Conservation (phyloP, 306 rosid genomes). For the Citrullus mucosospermus region DNA sequence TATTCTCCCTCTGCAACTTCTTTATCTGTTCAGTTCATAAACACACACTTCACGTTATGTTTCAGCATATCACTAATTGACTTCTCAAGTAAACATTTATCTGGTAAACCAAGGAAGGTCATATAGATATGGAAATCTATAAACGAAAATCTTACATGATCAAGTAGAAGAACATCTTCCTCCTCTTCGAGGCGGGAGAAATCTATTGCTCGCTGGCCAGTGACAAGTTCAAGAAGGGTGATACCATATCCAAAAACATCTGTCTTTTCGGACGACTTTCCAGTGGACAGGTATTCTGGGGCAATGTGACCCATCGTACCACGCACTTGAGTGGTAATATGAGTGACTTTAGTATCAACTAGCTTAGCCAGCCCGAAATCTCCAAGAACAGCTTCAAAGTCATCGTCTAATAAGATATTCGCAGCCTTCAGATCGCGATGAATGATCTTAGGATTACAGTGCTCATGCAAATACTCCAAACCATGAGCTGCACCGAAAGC, state of each 20-base stretch:
- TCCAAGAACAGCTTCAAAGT: slow-evolving; percentile 87
- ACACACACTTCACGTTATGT: not conserved
- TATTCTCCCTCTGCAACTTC: slow-evolving; percentile 58
- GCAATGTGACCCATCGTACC: slow-evolving; percentile 99
- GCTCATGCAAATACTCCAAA: slow-evolving; percentile 82
- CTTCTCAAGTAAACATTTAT: not conserved
- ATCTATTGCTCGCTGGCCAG: slow-evolving; percentile 85
- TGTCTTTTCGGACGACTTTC: slow-evolving; percentile 81
- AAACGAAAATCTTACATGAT: slow-evolving; percentile 44
- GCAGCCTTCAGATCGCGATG: slow-evolving; percentile 97
- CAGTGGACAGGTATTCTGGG: slow-evolving; percentile 85
- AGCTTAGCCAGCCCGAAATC: slow-evolving; percentile 80
- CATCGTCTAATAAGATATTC: slow-evolving; percentile 70
- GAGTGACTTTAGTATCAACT: slow-evolving; percentile 66
- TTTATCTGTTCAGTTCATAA: slow-evolving; percentile 37
- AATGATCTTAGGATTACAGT: slow-evolving; percentile 79
- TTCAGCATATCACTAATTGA: not conserved
- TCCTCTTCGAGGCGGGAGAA: slow-evolving; percentile 81
- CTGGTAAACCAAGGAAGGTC: not conserved
- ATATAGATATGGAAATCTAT: not conserved
- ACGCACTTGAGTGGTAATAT: slow-evolving; percentile 86
- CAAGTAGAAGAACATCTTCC: slow-evolving; percentile 86
- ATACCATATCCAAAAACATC: slow-evolving; percentile 94
- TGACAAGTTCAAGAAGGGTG: slow-evolving; percentile 86
- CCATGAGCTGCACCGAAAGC: slow-evolving; percentile 55